phyloP scores from a whole-genome alignment of 2,329 filamentous ascomycete species.

The Beauveria scarabaeidicola region DNA sequence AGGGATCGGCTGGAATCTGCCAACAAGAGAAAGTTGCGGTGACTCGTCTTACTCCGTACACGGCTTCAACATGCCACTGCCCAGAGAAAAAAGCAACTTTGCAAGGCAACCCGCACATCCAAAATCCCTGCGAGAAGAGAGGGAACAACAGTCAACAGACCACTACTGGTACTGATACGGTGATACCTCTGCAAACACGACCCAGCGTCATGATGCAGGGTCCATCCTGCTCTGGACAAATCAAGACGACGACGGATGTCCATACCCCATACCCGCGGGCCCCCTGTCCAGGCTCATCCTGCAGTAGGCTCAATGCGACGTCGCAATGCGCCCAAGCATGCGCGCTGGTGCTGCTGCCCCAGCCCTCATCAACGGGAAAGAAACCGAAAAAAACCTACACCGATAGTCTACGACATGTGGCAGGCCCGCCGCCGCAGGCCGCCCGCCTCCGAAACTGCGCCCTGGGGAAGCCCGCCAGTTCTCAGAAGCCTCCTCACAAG shows the following conservation, averaged over 20 bases:
- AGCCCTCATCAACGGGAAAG: neutral
- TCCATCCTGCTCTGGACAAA: constrained; percentile 2
- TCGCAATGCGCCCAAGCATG: neutral
- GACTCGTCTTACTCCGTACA: neutral
- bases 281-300: neutral
- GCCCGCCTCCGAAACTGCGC: neutral
- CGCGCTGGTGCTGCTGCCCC: neutral
- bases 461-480: neutral
- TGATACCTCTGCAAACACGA: neutral
- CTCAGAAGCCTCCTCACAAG: neutral
- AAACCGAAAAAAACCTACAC: neutral
- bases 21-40: constrained; percentile 3
- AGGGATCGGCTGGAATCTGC: neutral
- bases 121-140: neutral
- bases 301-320: neutral
- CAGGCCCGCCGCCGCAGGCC: neutral
- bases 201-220: neutral
- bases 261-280: neutral
- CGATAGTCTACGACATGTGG: neutral
- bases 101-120: neutral
- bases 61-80: neutral
- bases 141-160: constrained; percentile 7
- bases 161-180: too few species aligned
- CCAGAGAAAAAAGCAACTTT: neutral
- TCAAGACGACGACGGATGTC: neutral